phyloP scores from a whole-genome alignment of 2,329 filamentous ascomycete genomes.

The Aspergillus fructus region DNA sequence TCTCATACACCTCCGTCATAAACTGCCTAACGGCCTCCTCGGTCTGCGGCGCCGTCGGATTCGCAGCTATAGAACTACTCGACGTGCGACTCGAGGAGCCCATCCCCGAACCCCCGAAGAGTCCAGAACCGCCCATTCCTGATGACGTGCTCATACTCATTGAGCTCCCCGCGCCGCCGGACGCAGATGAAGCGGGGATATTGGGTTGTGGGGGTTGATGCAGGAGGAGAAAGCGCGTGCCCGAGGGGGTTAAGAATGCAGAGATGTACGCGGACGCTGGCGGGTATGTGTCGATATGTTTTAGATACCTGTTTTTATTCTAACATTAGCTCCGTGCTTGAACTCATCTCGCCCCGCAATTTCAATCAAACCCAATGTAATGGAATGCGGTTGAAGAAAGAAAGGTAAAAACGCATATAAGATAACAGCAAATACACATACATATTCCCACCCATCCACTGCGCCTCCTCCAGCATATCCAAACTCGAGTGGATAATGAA shows the following conservation, averaged over 20 bases:
- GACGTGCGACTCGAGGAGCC: constrained; percentile 44
- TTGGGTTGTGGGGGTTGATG: constrained; percentile 69
- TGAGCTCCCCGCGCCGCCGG: constrained; percentile 18
- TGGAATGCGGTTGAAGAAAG: no score
- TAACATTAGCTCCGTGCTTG: neutral
- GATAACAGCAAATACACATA: constrained; percentile 42
- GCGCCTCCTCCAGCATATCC: constrained; percentile 93
- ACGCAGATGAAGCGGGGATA: constrained; percentile 39
- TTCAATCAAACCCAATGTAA: no score
- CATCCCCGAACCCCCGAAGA: constrained; percentile 16
- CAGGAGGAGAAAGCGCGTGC: constrained; percentile 90
- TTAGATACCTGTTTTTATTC: constrained; percentile 70
- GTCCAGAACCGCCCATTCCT: constrained; percentile 13
- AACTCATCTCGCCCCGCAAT: no score
- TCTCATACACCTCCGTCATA: constrained; percentile 93
- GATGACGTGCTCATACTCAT: neutral
- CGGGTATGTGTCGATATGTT: constrained; percentile 94
- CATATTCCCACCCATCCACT: constrained; percentile 87
- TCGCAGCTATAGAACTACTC: constrained; percentile 73
- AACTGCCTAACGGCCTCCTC: constrained; percentile 96
- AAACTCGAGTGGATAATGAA: constrained; percentile 94
- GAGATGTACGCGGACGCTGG: constrained; percentile 81
- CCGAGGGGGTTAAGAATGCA: constrained; percentile 88
- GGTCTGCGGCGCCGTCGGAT: constrained; percentile 83
- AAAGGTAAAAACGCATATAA: neutral